A percentile compares a stretch with the other conserved stretches of the same genome.
These are phyloP conservation scores for Glomus cerebriforme DNA, from an alignment of 192 early-diverging fungal genomes.

Conservation along the genomic window DNA sequence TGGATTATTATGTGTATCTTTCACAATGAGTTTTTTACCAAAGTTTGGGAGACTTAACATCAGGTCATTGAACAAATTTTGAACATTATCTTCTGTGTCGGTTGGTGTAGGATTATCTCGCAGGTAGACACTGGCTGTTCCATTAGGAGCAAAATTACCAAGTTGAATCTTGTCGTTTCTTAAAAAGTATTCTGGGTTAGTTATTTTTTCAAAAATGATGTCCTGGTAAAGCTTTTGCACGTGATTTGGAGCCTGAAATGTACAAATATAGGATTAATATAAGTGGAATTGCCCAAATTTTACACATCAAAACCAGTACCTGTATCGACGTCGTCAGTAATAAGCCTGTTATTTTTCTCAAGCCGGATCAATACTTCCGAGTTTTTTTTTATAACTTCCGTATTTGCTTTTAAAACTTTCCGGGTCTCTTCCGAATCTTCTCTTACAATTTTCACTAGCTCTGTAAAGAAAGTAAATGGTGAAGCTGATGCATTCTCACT, in stretches of 20 bases:
- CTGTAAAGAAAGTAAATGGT: background rate
- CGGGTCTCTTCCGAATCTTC: background rate
- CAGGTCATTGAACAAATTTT: background rate
- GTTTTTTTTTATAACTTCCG: constrained; percentile 10
- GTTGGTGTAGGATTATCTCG: background rate
- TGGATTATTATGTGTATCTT: constrained; percentile 18
- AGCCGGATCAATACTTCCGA: background rate
- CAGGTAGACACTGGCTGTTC: background rate
- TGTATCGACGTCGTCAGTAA: background rate
- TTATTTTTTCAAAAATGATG: background rate
- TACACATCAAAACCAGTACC: background rate
- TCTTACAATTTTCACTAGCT: background rate
- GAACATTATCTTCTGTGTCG: constrained; percentile 4
- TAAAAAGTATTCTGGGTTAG: constrained; percentile 1
- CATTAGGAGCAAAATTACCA: background rate
- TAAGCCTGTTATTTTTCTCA: background rate
- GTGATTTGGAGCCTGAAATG: constrained; percentile 3
- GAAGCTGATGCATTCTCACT: background rate
- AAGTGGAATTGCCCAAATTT: constrained; percentile 9
- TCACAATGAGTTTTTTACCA: background rate
- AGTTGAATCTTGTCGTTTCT: background rate
- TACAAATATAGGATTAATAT: background rate
- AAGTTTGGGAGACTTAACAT: background rate
- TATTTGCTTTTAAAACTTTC: background rate
- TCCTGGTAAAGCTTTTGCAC: background rate